A percentile compares a stretch with the other conserved stretches of the same genome.
phyloP scores from a whole-genome alignment of 371 early-diverging fungal genomes.

The Lichtheimia corymbifera region DNA sequence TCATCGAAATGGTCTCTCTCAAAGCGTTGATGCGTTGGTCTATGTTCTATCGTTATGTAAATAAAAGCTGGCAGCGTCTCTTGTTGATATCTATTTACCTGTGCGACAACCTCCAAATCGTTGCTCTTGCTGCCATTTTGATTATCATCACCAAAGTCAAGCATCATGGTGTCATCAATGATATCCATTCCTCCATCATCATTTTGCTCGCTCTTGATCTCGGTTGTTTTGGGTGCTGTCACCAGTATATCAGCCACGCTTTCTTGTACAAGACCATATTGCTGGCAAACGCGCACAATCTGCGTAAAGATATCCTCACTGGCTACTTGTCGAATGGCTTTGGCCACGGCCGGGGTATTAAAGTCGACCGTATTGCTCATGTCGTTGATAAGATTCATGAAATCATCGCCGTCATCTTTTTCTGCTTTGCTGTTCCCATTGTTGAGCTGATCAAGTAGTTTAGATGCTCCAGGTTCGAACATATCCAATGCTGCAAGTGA shows the following conservation, averaged over 20 bases:
- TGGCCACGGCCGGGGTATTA: constrained; percentile 28
- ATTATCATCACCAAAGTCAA: constrained; percentile 10
- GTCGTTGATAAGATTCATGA: constrained; percentile 47
- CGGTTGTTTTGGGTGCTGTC: constrained; percentile 9
- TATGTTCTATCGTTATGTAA: constrained; percentile 28
- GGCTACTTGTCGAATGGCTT: constrained; percentile 30
- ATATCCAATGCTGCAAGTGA: constrained; percentile 29
- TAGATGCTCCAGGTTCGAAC: constrained; percentile 29
- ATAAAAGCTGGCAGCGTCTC: background rate
- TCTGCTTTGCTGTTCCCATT: constrained; percentile 13
- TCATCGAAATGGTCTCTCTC: constrained; percentile 17
- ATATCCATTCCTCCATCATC: constrained; percentile 12
- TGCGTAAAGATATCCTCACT: constrained; percentile 37
- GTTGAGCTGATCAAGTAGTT: constrained; percentile 24
- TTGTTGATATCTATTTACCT: constrained; percentile 5
- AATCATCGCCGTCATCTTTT: constrained; percentile 35
- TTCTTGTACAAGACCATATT: constrained; percentile 33
- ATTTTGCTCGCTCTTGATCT: constrained; percentile 3
- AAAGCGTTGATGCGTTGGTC: constrained; percentile 31
- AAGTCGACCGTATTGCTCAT: constrained; percentile 27
- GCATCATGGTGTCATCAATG: constrained; percentile 1
- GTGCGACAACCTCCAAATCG: constrained; percentile 5
- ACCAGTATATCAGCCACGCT: constrained; percentile 23
- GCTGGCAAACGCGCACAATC: constrained; percentile 37
- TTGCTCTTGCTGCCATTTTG: background rate